Evolutionary conservation across 306 rosid genomes (phyloP).

Genomic region (Inga laurina): DNA sequence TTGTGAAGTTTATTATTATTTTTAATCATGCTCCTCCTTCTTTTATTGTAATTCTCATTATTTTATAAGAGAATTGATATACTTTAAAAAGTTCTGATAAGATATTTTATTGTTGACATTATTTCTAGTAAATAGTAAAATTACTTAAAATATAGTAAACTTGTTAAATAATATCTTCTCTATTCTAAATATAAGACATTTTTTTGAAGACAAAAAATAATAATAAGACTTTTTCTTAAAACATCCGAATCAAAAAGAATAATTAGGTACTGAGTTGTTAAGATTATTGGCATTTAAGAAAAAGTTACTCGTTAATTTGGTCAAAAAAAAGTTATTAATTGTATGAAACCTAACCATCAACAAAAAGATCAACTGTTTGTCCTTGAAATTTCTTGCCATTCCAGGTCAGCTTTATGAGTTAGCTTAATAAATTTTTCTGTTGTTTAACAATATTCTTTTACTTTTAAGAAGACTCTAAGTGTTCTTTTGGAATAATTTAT

Average conservation of each 20-base stretch:
- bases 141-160: too few species aligned
- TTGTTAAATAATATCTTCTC: background rate
- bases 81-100: background rate
- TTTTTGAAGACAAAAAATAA: too few species aligned
- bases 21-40: background rate
- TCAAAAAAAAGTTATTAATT: background rate
- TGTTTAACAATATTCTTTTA: background rate
- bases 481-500: too few species aligned
- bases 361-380: background rate
- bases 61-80: too few species aligned
- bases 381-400: background rate
- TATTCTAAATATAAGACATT: background rate
- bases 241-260: background rate
- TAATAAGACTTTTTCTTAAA: too few species aligned
- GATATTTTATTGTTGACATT: background rate
- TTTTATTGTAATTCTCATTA: too few species aligned
- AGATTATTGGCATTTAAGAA: background rate
- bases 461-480: background rate
- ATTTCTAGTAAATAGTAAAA: too few species aligned
- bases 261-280: background rate
- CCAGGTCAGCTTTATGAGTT: background rate
- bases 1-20: too few species aligned
- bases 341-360: background rate
- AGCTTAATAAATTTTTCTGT: background rate
- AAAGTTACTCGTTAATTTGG: background rate